These are phyloP conservation scores for Fusarium hostae DNA, from an alignment of 2,329 filamentous ascomycete species.

Conservation along the genomic window DNA sequence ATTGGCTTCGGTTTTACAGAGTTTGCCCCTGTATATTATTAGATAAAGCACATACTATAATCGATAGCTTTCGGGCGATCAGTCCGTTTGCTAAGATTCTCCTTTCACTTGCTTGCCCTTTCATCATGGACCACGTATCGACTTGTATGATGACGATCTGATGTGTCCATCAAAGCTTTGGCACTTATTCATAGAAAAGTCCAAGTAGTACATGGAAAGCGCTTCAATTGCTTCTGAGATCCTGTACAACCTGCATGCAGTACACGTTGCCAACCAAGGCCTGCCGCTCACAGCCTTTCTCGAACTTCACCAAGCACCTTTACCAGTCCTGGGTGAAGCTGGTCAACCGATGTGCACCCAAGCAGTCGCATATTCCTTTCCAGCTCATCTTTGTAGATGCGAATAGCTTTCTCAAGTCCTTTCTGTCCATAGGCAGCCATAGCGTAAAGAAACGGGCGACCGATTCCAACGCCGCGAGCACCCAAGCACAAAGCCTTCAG, in stretches of 20 bases:
- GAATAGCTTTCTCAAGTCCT: conserved; percentile 93
- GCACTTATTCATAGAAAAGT: not conserved
- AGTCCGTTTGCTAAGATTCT: not conserved
- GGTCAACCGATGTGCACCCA: conserved; percentile 76
- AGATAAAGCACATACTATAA: not conserved
- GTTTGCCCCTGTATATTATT: conserved; percentile 1
- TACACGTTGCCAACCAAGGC: not conserved
- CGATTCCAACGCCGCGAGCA: conserved; percentile 90
- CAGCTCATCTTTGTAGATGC: conserved; percentile 92
- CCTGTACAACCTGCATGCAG: not conserved
- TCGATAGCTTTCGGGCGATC: not conserved
- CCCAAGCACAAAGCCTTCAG: conserved; percentile 94
- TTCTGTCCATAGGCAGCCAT: conserved; percentile 90
- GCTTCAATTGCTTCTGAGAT: accelerated
- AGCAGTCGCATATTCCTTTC: conserved; percentile 98
- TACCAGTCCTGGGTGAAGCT: conserved; percentile 60
- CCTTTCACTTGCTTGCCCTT: no score
- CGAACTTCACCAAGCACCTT: not conserved
- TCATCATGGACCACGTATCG: not conserved
- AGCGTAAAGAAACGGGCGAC: conserved; percentile 91
- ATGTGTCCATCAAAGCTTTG: not conserved
- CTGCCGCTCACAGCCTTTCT: not conserved
- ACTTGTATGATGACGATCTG: not conserved
- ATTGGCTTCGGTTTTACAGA: not conserved
- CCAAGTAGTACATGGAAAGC: not conserved